phyloP scores from a whole-genome alignment of 2,329 filamentous ascomycete genomes.

The Fusarium sp. region DNA sequence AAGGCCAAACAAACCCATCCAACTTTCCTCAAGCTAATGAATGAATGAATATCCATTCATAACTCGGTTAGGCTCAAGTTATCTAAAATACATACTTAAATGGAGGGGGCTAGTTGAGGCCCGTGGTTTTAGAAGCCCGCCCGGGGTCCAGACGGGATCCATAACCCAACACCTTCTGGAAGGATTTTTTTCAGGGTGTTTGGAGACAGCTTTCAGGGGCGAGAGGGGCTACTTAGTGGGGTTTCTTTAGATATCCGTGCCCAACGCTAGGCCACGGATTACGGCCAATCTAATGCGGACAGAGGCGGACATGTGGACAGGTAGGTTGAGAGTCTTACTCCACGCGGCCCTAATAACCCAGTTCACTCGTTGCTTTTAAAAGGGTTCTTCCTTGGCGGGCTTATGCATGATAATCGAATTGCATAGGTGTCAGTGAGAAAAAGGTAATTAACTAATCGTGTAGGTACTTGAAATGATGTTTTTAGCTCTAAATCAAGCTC shows the following conservation, averaged over 20 bases:
- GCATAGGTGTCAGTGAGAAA: not conserved
- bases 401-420: constrained; percentile 4
- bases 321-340: not conserved
- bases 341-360: constrained; percentile 25
- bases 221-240: constrained; percentile 27
- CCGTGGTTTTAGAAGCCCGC: not conserved
- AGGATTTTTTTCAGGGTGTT: constrained; percentile 34
- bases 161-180: constrained; percentile 26
- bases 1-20: not conserved
- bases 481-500: not conserved
- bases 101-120: no score
- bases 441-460: not conserved
- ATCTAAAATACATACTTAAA: not conserved
- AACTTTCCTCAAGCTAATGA: not conserved
- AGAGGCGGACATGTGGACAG: constrained; percentile 15
- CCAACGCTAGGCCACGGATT: constrained; percentile 5
- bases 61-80: not conserved
- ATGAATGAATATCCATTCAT: not conserved
- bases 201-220: constrained; percentile 30
- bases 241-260: constrained; percentile 6
- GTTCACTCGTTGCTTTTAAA: constrained; percentile 6
- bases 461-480: not conserved
- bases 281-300: constrained; percentile 20
- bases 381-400: not conserved
- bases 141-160: not conserved